These are phyloP conservation scores for Rhinocladiella similis DNA, from an alignment of 2,329 filamentous ascomycete genomes.

Conservation along the genomic window DNA sequence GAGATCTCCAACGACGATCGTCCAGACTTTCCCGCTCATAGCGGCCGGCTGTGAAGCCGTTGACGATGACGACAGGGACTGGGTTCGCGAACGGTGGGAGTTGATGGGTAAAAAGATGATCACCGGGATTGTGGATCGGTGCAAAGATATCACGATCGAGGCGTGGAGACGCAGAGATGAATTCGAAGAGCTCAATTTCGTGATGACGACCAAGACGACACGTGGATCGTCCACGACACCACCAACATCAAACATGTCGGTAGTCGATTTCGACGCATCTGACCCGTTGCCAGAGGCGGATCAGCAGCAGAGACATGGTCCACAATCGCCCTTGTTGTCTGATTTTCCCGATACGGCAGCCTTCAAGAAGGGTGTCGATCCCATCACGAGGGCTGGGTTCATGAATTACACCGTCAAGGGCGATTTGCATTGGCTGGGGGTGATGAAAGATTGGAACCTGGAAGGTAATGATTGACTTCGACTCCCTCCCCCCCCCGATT, in stretches of 20 bases:
- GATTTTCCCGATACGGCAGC: constrained; percentile 14
- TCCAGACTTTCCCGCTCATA: constrained; percentile 68
- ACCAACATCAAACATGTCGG: too few species aligned
- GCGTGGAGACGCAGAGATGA: constrained; percentile 65
- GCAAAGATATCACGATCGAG: constrained; percentile 62
- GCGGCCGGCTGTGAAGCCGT: constrained; percentile 65
- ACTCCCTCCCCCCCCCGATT: too few species aligned
- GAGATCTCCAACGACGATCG: constrained; percentile 62
- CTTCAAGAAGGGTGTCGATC: constrained; percentile 16
- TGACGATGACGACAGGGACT: constrained; percentile 60
- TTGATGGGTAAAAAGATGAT: constrained; percentile 61
- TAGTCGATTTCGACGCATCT: too few species aligned
- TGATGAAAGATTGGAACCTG: constrained; percentile 71
- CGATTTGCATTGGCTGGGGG: constrained; percentile 65
- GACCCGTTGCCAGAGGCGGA: too few species aligned
- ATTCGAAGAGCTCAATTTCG: constrained; percentile 35
- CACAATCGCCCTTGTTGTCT: background rate
- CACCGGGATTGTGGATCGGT: constrained; percentile 67
- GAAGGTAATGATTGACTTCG: constrained; percentile 54
- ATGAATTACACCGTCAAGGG: constrained; percentile 64
- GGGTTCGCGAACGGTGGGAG: constrained; percentile 63
- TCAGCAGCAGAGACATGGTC: too few species aligned
- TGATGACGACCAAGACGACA: background rate
- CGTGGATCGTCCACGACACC: too few species aligned
- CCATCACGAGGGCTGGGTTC: constrained; percentile 46